phyloP scores from a whole-genome alignment of 2,329 filamentous ascomycete genomes.

The Neurospora sp. region DNA sequence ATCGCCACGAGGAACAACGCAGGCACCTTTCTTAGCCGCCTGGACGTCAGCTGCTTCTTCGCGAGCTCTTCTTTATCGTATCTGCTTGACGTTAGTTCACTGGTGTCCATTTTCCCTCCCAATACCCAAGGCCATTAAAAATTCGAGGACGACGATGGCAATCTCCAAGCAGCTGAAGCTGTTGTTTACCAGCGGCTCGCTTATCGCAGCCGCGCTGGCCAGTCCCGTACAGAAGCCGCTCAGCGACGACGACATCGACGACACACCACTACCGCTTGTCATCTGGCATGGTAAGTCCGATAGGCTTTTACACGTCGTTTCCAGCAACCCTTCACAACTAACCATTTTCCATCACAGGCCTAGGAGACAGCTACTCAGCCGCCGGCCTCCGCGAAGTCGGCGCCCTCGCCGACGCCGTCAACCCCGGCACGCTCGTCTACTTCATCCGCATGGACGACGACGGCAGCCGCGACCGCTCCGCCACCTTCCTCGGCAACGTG shows the following conservation, averaged over 20 bases:
- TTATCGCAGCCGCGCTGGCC: constrained; percentile 25
- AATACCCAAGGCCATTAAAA: neutral
- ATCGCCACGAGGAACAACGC: neutral
- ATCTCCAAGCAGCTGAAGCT: constrained; percentile 17
- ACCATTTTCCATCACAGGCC: constrained; percentile 23
- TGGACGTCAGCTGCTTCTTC: neutral
- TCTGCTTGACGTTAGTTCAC: neutral
- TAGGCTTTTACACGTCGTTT: constrained; percentile 1
- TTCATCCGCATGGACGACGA: constrained; percentile 62
- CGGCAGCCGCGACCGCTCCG: constrained; percentile 60
- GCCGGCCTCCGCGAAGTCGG: constrained; percentile 66
- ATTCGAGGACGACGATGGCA: constrained; percentile 16
- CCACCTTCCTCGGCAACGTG: constrained; percentile 86
- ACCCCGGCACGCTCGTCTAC: constrained; percentile 81
- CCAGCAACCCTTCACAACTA: neutral
- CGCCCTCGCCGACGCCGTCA: constrained; percentile 57
- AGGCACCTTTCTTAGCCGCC: neutral
- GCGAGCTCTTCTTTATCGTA: neutral
- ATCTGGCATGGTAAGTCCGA: constrained; percentile 77
- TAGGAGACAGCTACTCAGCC: constrained; percentile 64
- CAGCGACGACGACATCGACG: constrained; percentile 32
- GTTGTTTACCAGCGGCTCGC: constrained; percentile 22
- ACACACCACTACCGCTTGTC: constrained; percentile 74
- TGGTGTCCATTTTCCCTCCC: neutral
- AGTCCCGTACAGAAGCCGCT: constrained; percentile 12